Evolutionary conservation across 306 rosid species (phyloP), one percentile per base, ranked within the genome.

Genomic region (Cicer chorassanicum): DNA sequence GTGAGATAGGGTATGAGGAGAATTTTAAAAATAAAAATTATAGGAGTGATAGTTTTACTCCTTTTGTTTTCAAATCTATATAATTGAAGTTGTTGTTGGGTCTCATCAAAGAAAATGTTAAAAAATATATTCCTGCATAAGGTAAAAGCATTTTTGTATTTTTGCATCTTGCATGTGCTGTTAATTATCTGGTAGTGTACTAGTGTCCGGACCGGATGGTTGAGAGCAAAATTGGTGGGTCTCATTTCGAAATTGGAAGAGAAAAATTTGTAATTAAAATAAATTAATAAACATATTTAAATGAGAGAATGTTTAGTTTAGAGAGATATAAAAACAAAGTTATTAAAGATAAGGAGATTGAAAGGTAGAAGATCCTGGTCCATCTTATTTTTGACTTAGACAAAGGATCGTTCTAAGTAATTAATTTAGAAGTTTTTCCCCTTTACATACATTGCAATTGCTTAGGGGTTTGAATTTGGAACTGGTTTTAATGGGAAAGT

Each of bases 131-230:
- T 78, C 40, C 7, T 67, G 56, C 9, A 12, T 66, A 11, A 40
- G 45, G 15, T 65, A 75, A 5, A 15, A 56, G 14, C 8, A 15
- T 12, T 48, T 69, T 74, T 65, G 83, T 68, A 54, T 36, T 49
- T 53, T 18, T 44, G 54, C 62, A 29, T 29, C 12, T 64, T 64
- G 57, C 62, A 29, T 84, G 82, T 82, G 88, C 80, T 82, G 88
- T 38, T 65, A 16, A 6, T 21, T 57, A 62, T 73, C 78, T 73
- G 10, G 6, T 13, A 59, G 70, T 65, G 38, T 65, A 65, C 54
- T 65, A 2, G 6, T 69, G 70, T 84, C 19, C 53, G 21, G 71
- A 56, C 19, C 53, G 21, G 71, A 56, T 53, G 63, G 76, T 53
- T 64, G 74, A 57, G 65, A 13, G 50, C 46, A 59, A 38, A 18